Evolutionary conservation across 176 grass and related monocot genomes (phyloP), one percentile per base, ranked within the genome.

Genomic region (Aegilops longissima): DNA sequence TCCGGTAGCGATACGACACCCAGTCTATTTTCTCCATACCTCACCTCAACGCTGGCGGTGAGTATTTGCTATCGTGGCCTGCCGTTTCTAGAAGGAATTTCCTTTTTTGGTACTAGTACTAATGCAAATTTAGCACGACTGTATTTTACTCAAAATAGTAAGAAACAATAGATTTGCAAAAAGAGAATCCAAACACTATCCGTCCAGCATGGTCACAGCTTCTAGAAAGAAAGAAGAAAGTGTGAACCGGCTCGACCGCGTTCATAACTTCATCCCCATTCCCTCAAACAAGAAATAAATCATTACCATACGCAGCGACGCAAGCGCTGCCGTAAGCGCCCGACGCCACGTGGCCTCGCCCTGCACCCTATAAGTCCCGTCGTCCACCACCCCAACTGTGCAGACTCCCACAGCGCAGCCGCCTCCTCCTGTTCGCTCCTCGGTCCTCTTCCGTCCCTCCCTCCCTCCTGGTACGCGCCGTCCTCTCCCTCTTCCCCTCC

Each of bases 291-390:
- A 14, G 4, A 5, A 49, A 52, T 17, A 54, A 54, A 54, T 6
- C 51, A 12, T 7, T 1, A 52, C 17, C 18, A 1, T 18, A 14
- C 36, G 71, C 23, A 12, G 56, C 77, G 77, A 49, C 82, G 82
- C 58, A 66, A 65, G 82, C 82, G 6, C 38, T 51, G 83, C 18
- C 83, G 83, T 84, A 76, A 76, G 72, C 83, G 3, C 8, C 35
- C 83, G 20, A 13, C 38, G 72, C 72, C 40, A 77, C 82, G 70
- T 61, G 81, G 10, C 4, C 16, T 4, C 8, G 6, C 5, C 34
- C 69, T 35, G 9, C 36, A 6, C 35, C 58, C 39, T 84, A 76
- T 76, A 84, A 84, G 62, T 54, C 2, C 51, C 16, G 9, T 14
- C 23, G 58, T 71, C 65, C 11, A 36, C 65, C 18, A 17, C 45